Conservation (phyloP, 2,329 filamentous ascomycete genomes). For the Aspergillus awamori region DNA sequence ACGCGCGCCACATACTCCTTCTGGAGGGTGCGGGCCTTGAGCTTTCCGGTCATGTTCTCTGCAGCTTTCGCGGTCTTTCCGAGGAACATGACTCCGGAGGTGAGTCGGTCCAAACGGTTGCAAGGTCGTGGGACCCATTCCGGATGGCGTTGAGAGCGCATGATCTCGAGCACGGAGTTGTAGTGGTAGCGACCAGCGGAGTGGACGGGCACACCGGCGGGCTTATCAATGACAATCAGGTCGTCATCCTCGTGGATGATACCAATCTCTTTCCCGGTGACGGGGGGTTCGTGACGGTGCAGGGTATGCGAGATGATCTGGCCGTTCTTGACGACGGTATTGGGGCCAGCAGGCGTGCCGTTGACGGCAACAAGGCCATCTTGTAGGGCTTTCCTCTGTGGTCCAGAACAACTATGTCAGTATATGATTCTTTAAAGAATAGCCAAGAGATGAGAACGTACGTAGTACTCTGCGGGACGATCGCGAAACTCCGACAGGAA, state of each 20-base stretch:
- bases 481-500: slow-evolving; percentile 93
- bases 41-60: slow-evolving; percentile 73
- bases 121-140: slow-evolving; percentile 70
- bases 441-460: slow-evolving; percentile 38
- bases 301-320: slow-evolving; percentile 90
- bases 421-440: slow-evolving; percentile 2
- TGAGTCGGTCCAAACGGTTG: slow-evolving; percentile 90
- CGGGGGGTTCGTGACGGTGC: slow-evolving; percentile 93
- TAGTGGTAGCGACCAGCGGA: slow-evolving; percentile 93
- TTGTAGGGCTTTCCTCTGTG: slow-evolving; percentile 74
- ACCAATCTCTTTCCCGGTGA: slow-evolving; percentile 75
- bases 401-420: background rate
- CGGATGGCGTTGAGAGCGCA: slow-evolving; percentile 71
- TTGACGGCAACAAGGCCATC: slow-evolving; percentile 79
- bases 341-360: slow-evolving; percentile 67
- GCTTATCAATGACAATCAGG: slow-evolving; percentile 96
- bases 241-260: slow-evolving; percentile 90
- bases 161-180: slow-evolving; percentile 92
- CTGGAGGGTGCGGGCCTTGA: slow-evolving; percentile 77
- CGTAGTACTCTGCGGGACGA: slow-evolving; percentile 82
- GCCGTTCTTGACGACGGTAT: slow-evolving; percentile 80
- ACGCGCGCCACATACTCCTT: slow-evolving; percentile 96
- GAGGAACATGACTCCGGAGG: slow-evolving; percentile 97
- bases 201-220: slow-evolving; percentile 91
- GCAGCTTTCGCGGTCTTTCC: slow-evolving; percentile 83